These are phyloP conservation scores for Stereum hirsutum DNA, from an alignment of 1,284 basidiomycete genomes.

Conservation along the genomic window DNA sequence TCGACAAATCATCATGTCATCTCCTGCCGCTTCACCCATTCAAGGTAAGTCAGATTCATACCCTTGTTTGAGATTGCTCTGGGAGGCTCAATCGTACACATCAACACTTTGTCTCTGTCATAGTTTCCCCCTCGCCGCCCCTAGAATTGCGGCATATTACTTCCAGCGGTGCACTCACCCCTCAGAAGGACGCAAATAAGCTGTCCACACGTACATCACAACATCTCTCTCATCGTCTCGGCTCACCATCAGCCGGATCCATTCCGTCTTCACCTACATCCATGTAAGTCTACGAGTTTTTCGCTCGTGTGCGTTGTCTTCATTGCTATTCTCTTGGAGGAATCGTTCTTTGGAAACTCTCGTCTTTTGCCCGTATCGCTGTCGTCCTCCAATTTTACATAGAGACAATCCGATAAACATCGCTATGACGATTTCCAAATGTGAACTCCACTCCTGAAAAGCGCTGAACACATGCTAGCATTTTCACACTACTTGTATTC, in stretches of 20 bases:
- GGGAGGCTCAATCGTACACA: too few relatives aligned
- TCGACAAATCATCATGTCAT: slow-evolving; percentile 1
- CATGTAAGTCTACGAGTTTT: slow-evolving; percentile 36
- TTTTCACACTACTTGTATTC: neutral
- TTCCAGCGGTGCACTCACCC: slow-evolving; percentile 30
- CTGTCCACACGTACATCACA: slow-evolving; percentile 32
- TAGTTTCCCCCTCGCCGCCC: slow-evolving; percentile 18
- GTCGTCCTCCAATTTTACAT: too few relatives aligned
- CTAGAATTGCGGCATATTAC: slow-evolving; percentile 34
- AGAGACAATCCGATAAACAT: too few relatives aligned
- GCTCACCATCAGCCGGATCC: slow-evolving; percentile 53
- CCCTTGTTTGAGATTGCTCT: too few relatives aligned
- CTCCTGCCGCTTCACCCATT: neutral
- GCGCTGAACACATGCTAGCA: neutral
- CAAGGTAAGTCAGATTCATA: too few relatives aligned
- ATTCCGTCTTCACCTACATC: slow-evolving; percentile 73
- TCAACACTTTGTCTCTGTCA: neutral
- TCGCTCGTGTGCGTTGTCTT: neutral
- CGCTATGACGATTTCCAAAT: too few relatives aligned
- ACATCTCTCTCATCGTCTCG: slow-evolving; percentile 37
- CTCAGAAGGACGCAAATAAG: slow-evolving; percentile 20
- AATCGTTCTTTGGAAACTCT: neutral
- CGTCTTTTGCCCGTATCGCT: neutral
- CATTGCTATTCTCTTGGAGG: neutral
- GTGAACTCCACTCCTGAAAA: too few relatives aligned